Percentiles rank a stretch among this genome's conserved stretches.
Evolutionary conservation across 805 yeast species (phyloP).

Genomic region (Yarrowia deformans): DNA sequence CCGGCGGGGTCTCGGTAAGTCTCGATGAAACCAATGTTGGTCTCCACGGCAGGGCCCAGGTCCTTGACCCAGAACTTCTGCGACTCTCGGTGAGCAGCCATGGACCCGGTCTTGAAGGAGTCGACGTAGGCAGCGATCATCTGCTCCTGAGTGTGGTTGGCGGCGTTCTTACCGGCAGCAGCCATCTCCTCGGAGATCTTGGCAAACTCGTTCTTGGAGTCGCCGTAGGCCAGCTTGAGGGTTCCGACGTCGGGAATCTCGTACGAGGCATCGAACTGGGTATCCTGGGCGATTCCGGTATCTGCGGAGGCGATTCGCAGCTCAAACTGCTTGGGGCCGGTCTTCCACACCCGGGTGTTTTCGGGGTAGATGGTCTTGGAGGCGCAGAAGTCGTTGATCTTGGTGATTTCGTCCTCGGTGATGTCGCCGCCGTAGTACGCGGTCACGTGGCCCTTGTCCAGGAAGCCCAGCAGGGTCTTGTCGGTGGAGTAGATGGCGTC

Average conservation of each 20-base stretch:
- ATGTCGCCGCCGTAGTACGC: slow-evolving; percentile 70
- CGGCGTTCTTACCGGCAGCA: slow-evolving; percentile 67
- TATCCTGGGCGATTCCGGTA: slow-evolving; percentile 52
- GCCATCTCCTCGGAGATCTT: slow-evolving; percentile 63
- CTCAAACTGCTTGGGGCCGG: slow-evolving; percentile 56
- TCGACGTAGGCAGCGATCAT: slow-evolving; percentile 72
- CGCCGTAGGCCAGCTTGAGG: slow-evolving; percentile 73
- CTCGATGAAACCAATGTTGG: slow-evolving; percentile 90
- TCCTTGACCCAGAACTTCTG: slow-evolving; percentile 90
- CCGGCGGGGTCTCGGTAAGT: slow-evolving; percentile 93
- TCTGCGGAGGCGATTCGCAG: slow-evolving; percentile 74
- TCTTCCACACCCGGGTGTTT: slow-evolving; percentile 76
- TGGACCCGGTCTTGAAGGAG: slow-evolving; percentile 80
- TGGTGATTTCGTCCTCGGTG: slow-evolving; percentile 67
- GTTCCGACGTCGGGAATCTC: slow-evolving; percentile 54
- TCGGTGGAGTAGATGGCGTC: slow-evolving; percentile 60
- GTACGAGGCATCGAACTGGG: slow-evolving; percentile 58
- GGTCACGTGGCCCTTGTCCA: slow-evolving; percentile 75
- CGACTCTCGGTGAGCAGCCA: slow-evolving; percentile 83
- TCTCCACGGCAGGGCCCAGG: slow-evolving; percentile 75
- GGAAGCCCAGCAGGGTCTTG: slow-evolving; percentile 73
- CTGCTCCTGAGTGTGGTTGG: slow-evolving; percentile 72
- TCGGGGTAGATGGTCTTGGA: slow-evolving; percentile 72
- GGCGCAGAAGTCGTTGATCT: slow-evolving; percentile 71
- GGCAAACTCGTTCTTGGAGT: slow-evolving; percentile 70